Conservation (phyloP, 2,329 filamentous ascomycete genomes). For the Xylariomycetidae sp. region DNA sequence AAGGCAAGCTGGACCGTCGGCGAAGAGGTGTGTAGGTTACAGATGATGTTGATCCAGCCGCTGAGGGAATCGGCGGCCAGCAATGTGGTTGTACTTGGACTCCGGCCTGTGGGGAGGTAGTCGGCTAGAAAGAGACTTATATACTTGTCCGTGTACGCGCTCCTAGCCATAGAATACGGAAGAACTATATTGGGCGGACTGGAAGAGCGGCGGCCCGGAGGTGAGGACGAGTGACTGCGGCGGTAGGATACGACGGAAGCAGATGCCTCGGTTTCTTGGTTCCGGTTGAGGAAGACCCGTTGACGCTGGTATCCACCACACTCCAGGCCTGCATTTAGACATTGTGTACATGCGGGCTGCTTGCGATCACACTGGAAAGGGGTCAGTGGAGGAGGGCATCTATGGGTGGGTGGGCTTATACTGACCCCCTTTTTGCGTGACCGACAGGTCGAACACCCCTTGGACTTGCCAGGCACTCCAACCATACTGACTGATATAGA, state of each 20-base stretch:
- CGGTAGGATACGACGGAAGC: constrained; percentile 8
- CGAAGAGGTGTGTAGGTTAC: constrained; percentile 8
- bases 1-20: constrained; percentile 6
- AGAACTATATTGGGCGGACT: constrained; percentile 6
- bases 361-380: constrained; percentile 8
- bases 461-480: constrained; percentile 14
- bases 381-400: no score
- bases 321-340: constrained; percentile 7
- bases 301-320: constrained; percentile 13
- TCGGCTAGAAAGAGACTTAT: constrained; percentile 10
- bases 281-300: constrained; percentile 11
- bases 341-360: constrained; percentile 11
- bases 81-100: neutral
- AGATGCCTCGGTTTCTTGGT: constrained; percentile 6
- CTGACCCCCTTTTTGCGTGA: constrained; percentile 10
- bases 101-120: constrained; percentile 8
- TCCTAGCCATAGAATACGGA: constrained; percentile 5
- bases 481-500: constrained; percentile 6
- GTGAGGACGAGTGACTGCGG: neutral
- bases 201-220: neutral
- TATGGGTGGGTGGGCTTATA: no score
- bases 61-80: neutral
- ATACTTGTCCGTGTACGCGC: constrained; percentile 12
- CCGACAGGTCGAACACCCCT: constrained; percentile 12
- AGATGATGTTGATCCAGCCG: constrained; percentile 11